Evolutionary conservation across 495 filamentous ascomycete species (phyloP).

Genomic region (Sporormia fimetaria): DNA sequence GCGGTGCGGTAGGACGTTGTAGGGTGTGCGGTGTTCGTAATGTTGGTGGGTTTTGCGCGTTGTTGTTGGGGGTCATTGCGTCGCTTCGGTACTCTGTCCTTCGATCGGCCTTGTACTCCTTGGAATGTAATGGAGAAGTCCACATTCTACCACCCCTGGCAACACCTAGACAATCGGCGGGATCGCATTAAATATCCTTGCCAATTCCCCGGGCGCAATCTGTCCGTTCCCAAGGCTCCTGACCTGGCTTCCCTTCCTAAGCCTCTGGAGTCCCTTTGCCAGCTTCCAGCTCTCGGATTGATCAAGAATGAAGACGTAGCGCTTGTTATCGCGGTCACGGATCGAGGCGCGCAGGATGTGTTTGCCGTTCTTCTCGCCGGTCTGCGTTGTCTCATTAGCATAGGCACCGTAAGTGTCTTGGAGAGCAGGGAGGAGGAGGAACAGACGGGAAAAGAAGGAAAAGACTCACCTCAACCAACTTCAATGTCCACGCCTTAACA

Average conservation of each 20-base stretch:
- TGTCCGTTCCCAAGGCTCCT: constrained; percentile 33
- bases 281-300: constrained; percentile 93
- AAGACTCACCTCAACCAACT: constrained; percentile 70
- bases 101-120: neutral
- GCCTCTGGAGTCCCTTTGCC: constrained; percentile 60
- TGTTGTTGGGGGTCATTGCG: too few species aligned
- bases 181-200: constrained; percentile 37
- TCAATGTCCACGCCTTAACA: constrained; percentile 94
- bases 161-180: neutral
- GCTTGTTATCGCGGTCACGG: constrained; percentile 71
- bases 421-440: neutral
- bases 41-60: too few species aligned
- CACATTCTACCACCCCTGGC: neutral
- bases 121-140: neutral
- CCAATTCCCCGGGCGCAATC: constrained; percentile 45
- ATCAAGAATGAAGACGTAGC: constrained; percentile 69
- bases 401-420: neutral
- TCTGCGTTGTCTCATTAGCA: constrained; percentile 32
- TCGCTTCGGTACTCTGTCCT: neutral
- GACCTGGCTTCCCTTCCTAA: constrained; percentile 58
- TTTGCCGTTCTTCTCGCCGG: constrained; percentile 36
- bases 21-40: too few species aligned
- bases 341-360: constrained; percentile 76
- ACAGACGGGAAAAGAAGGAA: neutral
- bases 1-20: too few species aligned